Base-by-base conservation (phyloP, 768 basidiomycete species). In the Lentinula edodes region DNA sequence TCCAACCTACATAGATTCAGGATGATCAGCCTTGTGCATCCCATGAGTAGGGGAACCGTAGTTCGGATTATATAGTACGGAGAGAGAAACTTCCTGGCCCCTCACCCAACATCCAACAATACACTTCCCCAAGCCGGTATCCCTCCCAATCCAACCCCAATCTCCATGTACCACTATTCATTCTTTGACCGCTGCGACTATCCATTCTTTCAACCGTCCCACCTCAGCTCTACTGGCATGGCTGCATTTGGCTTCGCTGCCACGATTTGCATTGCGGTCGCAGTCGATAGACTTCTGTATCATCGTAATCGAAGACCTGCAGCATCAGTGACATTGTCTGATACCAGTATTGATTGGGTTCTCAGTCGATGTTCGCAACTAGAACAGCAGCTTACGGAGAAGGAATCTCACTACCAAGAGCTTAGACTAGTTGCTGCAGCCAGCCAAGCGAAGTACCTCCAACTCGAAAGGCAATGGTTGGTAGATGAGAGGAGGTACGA, bases 381-480 rank as follows among this genome's bases (percentile, higher is more conserved):
- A 6, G 59, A 52, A 38, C 51, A 23, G 8, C 18, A 60, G 59
- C 51, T 60, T 23, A 12, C 51, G 9, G 50, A 52, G 32, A 35
- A 42, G 35, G 38, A 60, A 5, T 8, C 4, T 34, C 59, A 51
- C 39, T 60, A 52, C 15, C 18, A 52, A 43, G 59, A 60, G n/a
- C 59, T 60, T 41, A 39, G 20, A 41, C 12, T 52, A 5, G 36
- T 43, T 20, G 48, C 59, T 23, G 59, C 59, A 18, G 59, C 59
- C 28, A 60, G 59, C 18, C 59, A 60, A 9, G 59, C 51, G 5
- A 60, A 60, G 28, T 60, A 60, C 39, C 59, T 60, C 20, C 32
- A 60, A 38, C 59, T 60, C 16, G 59, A 60, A 23, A 38, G 51
- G 39, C 50, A 60, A 34, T 60, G 36, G 35, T 39, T 60, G 48